Percentiles rank a stretch among this genome's conserved stretches.
Conservation (phyloP, 176 grass and related monocot genomes). For the Rhipidocladum racemiflorum region DNA sequence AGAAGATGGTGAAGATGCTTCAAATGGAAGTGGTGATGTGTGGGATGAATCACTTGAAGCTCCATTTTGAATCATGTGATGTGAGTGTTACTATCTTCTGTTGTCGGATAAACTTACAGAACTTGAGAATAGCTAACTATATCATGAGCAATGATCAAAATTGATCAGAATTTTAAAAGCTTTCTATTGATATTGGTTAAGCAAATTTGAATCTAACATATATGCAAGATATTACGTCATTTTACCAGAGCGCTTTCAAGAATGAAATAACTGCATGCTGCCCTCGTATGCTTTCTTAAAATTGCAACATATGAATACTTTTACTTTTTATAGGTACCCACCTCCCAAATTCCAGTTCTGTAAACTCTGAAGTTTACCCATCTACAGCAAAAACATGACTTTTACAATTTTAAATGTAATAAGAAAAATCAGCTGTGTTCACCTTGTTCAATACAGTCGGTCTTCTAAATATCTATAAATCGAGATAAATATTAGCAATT, state of each 20-base stretch:
- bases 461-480: background rate
- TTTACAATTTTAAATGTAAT: background rate
- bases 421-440: background rate
- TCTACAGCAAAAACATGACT: background rate
- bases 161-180: background rate
- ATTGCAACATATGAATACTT: background rate
- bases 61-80: constrained; percentile 80
- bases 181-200: background rate
- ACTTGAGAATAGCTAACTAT: background rate
- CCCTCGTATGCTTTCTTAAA: background rate
- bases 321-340: background rate
- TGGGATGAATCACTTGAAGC: constrained; percentile 98
- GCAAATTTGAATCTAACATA: background rate
- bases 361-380: background rate
- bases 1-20: constrained; percentile 99
- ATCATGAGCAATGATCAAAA: background rate
- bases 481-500: background rate
- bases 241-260: background rate
- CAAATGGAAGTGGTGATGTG: constrained; percentile 98
- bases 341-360: background rate
- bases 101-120: constrained; percentile 4
- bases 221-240: background rate
- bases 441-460: background rate
- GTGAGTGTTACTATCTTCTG: constrained; percentile 39
- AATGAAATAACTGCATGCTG: background rate